Evolutionary conservation across 208 protist genomes (phyloP).

Genomic region (Acanthamoeba triangularis): DNA sequence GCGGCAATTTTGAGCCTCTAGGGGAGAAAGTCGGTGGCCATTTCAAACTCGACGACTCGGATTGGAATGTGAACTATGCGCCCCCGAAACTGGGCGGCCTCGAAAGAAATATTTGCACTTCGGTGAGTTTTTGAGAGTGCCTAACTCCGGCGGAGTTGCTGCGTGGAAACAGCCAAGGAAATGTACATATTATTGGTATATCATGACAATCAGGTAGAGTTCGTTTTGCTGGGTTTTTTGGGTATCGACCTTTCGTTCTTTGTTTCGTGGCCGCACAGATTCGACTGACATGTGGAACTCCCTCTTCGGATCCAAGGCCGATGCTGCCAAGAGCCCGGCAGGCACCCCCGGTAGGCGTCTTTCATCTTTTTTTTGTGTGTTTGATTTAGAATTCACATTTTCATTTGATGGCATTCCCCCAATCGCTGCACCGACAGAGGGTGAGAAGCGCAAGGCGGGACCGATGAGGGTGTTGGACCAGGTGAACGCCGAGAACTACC

Average conservation of each 20-base stretch:
- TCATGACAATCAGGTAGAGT: too few species aligned
- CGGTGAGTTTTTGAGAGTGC: too few species aligned
- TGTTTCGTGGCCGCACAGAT: neutral
- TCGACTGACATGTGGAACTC: conserved; percentile 12
- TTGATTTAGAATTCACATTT: neutral
- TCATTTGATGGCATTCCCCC: neutral
- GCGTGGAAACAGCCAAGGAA: too few species aligned
- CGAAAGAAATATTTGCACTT: too few species aligned
- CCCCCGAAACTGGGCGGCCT: too few species aligned
- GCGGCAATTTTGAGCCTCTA: neutral
- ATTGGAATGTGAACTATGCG: neutral
- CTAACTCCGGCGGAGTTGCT: too few species aligned
- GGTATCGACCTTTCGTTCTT: too few species aligned
- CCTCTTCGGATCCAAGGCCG: conserved; percentile 13
- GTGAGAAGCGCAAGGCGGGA: neutral
- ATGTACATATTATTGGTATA: too few species aligned
- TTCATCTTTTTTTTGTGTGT: neutral
- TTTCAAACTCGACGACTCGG: too few species aligned
- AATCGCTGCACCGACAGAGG: neutral
- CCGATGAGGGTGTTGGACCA: neutral
- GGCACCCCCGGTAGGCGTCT: neutral
- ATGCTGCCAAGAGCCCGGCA: neutral
- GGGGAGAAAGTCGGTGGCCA: too few species aligned
- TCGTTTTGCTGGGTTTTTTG: too few species aligned
- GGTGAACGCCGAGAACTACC: conserved; percentile 42